phyloP scores from a whole-genome alignment of 306 rosid genomes.

The Gastrolobium villosum region DNA sequence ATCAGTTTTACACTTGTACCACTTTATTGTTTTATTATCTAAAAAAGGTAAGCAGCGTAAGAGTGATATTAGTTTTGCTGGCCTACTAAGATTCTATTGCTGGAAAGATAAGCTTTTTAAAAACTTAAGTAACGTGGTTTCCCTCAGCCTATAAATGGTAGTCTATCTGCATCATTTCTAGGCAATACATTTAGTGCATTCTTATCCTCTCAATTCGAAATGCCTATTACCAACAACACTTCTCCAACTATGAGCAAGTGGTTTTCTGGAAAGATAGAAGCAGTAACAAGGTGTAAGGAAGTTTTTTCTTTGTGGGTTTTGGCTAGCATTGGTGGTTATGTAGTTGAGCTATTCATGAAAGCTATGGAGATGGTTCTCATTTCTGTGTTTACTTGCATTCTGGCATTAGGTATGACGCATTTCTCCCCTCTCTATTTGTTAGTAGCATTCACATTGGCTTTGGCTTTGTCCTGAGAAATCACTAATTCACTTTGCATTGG shows the following conservation, averaged over 20 bases:
- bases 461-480: conserved; percentile 29
- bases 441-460: conserved; percentile 3
- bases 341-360: conserved; percentile 19
- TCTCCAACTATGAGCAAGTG: conserved; percentile 36
- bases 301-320: background rate
- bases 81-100: background rate
- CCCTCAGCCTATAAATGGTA: conserved; percentile 39
- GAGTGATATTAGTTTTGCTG: background rate
- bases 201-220: conserved; percentile 35
- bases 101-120: conserved; percentile 1
- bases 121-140: conserved; percentile 23
- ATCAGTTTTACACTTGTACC: background rate
- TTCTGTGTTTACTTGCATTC: conserved; percentile 42
- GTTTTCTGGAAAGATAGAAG: conserved; percentile 36
- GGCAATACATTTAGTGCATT: background rate
- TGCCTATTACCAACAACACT: conserved; percentile 35
- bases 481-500: background rate
- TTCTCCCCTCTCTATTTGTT: background rate
- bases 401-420: conserved; percentile 52
- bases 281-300: conserved; percentile 21
- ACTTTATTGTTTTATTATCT: no score
- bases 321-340: conserved; percentile 13
- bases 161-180: conserved; percentile 20
- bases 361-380: conserved; percentile 36
- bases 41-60: no score